Evolutionary conservation across 2,329 filamentous ascomycete species (phyloP).

Genomic region (Talaromyces sp.): DNA sequence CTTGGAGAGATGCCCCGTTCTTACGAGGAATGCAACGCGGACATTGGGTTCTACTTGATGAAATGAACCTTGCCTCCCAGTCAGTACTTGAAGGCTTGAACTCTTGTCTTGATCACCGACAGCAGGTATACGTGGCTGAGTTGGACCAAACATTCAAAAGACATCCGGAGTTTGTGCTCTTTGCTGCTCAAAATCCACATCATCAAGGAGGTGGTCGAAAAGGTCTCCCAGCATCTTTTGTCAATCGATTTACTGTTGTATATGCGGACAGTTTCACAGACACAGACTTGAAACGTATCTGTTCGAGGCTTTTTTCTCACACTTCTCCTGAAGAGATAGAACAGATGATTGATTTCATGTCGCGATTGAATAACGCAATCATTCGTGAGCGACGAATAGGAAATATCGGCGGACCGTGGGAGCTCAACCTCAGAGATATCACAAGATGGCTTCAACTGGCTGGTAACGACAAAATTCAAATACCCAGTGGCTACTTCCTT

Average conservation of each 20-base stretch:
- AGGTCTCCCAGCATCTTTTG: slow-evolving; percentile 88
- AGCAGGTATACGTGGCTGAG: slow-evolving; percentile 91
- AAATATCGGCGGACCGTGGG: slow-evolving; percentile 71
- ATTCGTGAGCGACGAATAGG: slow-evolving; percentile 51
- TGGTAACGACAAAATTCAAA: slow-evolving; percentile 53
- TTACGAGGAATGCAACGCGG: slow-evolving; percentile 93
- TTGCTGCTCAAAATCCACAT: slow-evolving; percentile 95
- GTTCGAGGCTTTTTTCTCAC: slow-evolving; percentile 65
- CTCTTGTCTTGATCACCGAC: slow-evolving; percentile 91
- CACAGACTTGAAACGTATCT: slow-evolving; percentile 77
- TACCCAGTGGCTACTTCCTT: slow-evolving; percentile 67
- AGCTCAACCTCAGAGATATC: slow-evolving; percentile 88
- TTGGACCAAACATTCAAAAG: slow-evolving; percentile 89
- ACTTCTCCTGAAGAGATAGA: slow-evolving; percentile 55
- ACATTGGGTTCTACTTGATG: slow-evolving; percentile 93
- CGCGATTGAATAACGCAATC: slow-evolving; percentile 67
- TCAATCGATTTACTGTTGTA: slow-evolving; percentile 96
- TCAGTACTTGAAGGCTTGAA: slow-evolving; percentile 95
- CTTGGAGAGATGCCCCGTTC: slow-evolving; percentile 94
- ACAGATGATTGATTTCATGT: slow-evolving; percentile 73
- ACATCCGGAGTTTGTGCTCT: slow-evolving; percentile 85
- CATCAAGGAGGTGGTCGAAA: slow-evolving; percentile 95
- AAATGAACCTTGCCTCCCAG: slow-evolving; percentile 98
- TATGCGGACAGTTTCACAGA: slow-evolving; percentile 86
- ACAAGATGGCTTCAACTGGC: slow-evolving; percentile 78